Conservation (phyloP, 2,329 filamentous ascomycete species). For the Colletotrichum tropicale region DNA sequence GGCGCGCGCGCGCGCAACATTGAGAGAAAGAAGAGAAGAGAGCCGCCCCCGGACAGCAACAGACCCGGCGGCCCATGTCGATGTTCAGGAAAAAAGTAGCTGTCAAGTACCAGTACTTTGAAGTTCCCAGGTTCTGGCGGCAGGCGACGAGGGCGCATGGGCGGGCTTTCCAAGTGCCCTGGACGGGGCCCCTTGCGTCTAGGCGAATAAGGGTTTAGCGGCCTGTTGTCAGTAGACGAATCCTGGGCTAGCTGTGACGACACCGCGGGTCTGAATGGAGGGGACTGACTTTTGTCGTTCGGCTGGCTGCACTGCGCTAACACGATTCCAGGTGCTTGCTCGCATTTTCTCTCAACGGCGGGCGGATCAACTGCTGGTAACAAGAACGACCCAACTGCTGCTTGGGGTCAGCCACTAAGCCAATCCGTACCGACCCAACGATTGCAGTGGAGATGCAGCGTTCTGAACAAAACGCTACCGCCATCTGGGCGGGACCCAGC, state of each 20-base stretch:
- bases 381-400: neutral
- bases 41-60: constrained; percentile 13
- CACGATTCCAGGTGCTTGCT: neutral
- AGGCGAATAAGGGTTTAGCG: constrained; percentile 9
- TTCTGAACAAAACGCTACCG: neutral
- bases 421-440: neutral
- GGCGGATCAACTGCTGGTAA: neutral
- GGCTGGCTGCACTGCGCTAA: neutral
- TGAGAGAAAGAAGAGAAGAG: constrained; percentile 3
- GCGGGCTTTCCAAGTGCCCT: constrained; percentile 3
- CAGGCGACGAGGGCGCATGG: neutral
- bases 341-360: neutral
- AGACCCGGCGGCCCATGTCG: constrained; percentile 14
- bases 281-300: neutral
- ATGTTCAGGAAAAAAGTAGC: neutral
- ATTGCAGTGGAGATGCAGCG: neutral
- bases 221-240: constrained; percentile 13
- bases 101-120: constrained; percentile 15
- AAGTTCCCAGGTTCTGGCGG: neutral
- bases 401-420: neutral
- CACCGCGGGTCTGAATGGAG: neutral
- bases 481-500: neutral
- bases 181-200: constrained; percentile 13
- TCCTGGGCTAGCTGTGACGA: constrained; percentile 14
- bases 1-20: neutral